Evolutionary conservation across 805 yeast species (phyloP).

Genomic region (Maudiozyma barnettii): DNA sequence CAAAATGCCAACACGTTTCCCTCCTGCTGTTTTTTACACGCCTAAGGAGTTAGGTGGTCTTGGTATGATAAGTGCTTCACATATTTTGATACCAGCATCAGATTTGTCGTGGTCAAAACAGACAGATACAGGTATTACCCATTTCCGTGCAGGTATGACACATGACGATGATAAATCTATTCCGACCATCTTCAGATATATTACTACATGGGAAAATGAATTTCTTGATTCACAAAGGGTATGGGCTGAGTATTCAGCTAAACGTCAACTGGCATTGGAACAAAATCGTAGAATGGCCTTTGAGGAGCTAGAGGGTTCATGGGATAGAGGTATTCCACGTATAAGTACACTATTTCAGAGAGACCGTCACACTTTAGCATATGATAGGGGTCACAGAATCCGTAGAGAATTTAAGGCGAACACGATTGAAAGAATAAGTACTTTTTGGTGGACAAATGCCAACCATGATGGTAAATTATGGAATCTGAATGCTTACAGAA

Average conservation of each 20-base stretch:
- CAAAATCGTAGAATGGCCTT: slow-evolving; percentile 79
- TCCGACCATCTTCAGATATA: slow-evolving; percentile 88
- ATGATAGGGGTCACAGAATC: slow-evolving; percentile 86
- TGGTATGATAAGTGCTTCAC: slow-evolving; percentile 97
- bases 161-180: slow-evolving; percentile 70
- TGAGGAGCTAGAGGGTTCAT: slow-evolving; percentile 87
- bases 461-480: slow-evolving; percentile 94
- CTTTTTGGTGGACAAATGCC: slow-evolving; percentile 94
- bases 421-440: slow-evolving; percentile 62
- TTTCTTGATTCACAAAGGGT: slow-evolving; percentile 89
- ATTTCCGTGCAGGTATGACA: slow-evolving; percentile 88
- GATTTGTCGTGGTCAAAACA: slow-evolving; percentile 87
- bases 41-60: slow-evolving; percentile 96
- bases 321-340: slow-evolving; percentile 97
- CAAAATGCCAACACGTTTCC: slow-evolving; percentile 97
- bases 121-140: slow-evolving; percentile 90
- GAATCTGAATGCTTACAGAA: slow-evolving; percentile 85
- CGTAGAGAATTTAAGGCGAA: slow-evolving; percentile 72
- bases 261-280: slow-evolving; percentile 76
- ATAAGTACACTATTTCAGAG: slow-evolving; percentile 91
- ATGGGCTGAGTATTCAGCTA: slow-evolving; percentile 94
- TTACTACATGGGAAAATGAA: slow-evolving; percentile 95
- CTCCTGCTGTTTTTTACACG: slow-evolving; percentile 96
- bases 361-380: slow-evolving; percentile 88
- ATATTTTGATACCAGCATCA: slow-evolving; percentile 86